Conservation (phyloP, 352 stramenopile genomes). For the Globisporangium radiosum region DNA sequence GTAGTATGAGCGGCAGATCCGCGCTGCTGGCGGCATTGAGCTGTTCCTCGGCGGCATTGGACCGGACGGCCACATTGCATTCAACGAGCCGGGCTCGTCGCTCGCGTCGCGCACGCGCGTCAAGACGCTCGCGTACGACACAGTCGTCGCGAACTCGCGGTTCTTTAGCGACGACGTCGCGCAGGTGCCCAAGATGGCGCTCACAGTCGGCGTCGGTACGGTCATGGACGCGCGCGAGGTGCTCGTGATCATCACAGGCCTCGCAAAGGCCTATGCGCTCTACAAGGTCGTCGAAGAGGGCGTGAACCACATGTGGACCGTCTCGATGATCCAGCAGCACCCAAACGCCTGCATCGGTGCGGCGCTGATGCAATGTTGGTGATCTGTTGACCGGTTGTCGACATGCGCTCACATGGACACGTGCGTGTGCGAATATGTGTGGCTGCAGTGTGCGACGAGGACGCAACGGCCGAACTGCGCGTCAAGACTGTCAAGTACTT, state of each 20-base stretch:
- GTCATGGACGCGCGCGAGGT: conserved; percentile 86
- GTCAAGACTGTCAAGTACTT: conserved; percentile 92
- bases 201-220: conserved; percentile 85
- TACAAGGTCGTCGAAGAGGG: conserved; percentile 88
- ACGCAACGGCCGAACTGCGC: conserved; percentile 82
- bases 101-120: conserved; percentile 77
- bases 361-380: neutral
- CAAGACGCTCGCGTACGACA: conserved; percentile 89
- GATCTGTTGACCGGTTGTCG: too few relatives aligned
- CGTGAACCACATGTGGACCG: conserved; percentile 90
- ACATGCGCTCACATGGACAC: neutral
- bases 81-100: conserved; percentile 88
- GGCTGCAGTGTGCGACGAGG: conserved; percentile 75
- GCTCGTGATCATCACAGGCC: conserved; percentile 84
- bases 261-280: conserved; percentile 80
- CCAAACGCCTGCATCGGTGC: conserved; percentile 71
- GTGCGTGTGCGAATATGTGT: neutral
- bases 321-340: conserved; percentile 83
- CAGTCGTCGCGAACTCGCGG: conserved; percentile 83
- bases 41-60: conserved; percentile 91
- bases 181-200: conserved; percentile 86
- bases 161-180: conserved; percentile 81
- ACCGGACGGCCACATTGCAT: conserved; percentile 90
- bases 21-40: conserved; percentile 79
- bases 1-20: conserved; percentile 82